These are phyloP conservation scores for Madurella mycetomatis DNA, from an alignment of 2,329 filamentous ascomycete species.

Conservation along the genomic window DNA sequence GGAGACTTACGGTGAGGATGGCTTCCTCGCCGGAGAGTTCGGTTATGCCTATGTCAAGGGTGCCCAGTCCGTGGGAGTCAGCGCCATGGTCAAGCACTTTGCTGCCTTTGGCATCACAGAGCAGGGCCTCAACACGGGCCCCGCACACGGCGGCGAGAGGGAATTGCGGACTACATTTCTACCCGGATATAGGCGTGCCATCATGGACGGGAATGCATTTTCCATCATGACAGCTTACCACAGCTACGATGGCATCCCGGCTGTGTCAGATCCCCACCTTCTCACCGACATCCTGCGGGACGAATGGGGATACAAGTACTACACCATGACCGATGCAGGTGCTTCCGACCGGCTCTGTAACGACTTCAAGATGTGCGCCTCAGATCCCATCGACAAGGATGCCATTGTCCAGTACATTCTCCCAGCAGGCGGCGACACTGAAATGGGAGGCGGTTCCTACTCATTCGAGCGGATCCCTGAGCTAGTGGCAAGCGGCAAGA, in stretches of 20 bases:
- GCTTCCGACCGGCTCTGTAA: constrained; percentile 64
- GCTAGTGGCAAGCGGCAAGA: constrained; percentile 56
- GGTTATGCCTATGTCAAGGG: constrained; percentile 55
- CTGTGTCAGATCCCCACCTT: constrained; percentile 60
- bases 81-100: constrained; percentile 72
- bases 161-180: constrained; percentile 53
- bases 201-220: constrained; percentile 64
- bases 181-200: constrained; percentile 62
- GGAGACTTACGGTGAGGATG: constrained; percentile 68
- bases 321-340: constrained; percentile 59
- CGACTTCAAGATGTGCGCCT: constrained; percentile 59
- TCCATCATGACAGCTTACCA: constrained; percentile 72
- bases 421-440: constrained; percentile 65
- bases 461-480: constrained; percentile 64
- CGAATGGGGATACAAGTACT: constrained; percentile 72
- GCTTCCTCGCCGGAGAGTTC: constrained; percentile 63
- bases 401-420: constrained; percentile 54
- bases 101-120: constrained; percentile 65
- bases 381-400: constrained; percentile 58
- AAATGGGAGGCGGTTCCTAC: constrained; percentile 73
- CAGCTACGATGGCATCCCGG: constrained; percentile 67
- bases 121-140: constrained; percentile 66
- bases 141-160: constrained; percentile 50
- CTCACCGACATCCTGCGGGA: constrained; percentile 64
- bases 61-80: constrained; percentile 61